Base-by-base conservation (phyloP, 2,329 filamentous ascomycete genomes). In the Nothophaeocryptopus gaeumannii region DNA sequence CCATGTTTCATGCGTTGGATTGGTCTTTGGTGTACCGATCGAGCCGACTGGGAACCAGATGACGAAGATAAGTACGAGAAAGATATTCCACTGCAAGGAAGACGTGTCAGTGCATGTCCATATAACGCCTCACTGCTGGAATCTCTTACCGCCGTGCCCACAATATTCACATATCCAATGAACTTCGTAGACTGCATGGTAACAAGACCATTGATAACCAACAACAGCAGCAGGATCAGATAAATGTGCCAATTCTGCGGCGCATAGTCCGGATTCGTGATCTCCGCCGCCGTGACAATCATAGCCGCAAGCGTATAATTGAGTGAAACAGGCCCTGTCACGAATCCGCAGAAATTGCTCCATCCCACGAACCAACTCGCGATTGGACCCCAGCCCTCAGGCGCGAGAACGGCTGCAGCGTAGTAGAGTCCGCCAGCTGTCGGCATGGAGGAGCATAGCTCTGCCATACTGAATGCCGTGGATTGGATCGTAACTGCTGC, bases 401-500 rank as follows among this genome's bases (percentile, higher is more conserved):
- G 68, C 14, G 68, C 68, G 5, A 70, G 55, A 7, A 69, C 66
- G 9, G 65, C 66, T 16, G 52, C 40, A 3, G 59, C 58, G 37
- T 62, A 69, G 50, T 70, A 69, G 3, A 70, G 58, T 8, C 67
- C 67, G 10, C 54, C 54, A 1, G 81, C 82, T 2, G 60, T 63
- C 8, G 63, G 65, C 66, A 70, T 67, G 26, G 59, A 58, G 20
- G 62, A 65, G 38, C 66, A 68, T 11, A 70, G 54, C 49, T 69
- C 67, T 5, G 67, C 67, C 67, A 70, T 70, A 33, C 61, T 63
- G 43, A 67, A 59, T 11, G 63, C 67, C 11, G 64, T 65, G 10
- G 61, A 50, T 38, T 69, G 67, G 16, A 69, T 69, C 39, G 63
- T 53, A 13, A 63, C 48, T 8, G 59, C 60, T 4, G 67, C 60